A percentile compares a stretch with the other conserved stretches of the same genome.
These are phyloP conservation scores for Excoecaria cochinchinensis DNA, from an alignment of 345 rosid genomes.

Conservation along the genomic window DNA sequence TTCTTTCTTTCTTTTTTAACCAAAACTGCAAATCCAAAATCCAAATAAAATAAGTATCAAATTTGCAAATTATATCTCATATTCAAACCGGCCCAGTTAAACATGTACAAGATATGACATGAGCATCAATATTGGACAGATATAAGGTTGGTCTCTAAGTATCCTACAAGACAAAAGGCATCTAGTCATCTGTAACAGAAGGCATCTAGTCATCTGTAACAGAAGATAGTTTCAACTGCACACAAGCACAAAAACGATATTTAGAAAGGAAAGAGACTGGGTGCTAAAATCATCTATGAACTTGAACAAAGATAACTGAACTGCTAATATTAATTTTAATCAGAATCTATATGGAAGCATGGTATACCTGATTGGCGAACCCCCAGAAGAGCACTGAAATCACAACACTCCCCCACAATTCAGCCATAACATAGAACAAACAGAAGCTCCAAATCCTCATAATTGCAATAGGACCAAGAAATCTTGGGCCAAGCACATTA, in stretches of 20 bases:
- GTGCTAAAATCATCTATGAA: constrained; percentile 1
- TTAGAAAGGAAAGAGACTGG: neutral
- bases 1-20: neutral
- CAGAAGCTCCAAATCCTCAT: constrained; percentile 96
- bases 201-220: neutral
- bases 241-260: neutral
- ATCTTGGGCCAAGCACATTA: constrained; percentile 71
- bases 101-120: neutral
- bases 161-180: neutral
- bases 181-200: neutral
- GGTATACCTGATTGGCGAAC: constrained; percentile 88
- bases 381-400: constrained; percentile 98
- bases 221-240: neutral
- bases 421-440: constrained; percentile 99
- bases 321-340: neutral
- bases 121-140: neutral
- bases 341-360: constrained; percentile 6
- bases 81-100: neutral
- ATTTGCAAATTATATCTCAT: neutral
- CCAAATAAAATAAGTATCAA: neutral
- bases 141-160: neutral
- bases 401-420: constrained; percentile 98
- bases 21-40: neutral
- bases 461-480: constrained; percentile 95
- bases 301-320: constrained; percentile 4